phyloP scores from a whole-genome alignment of 139 green algal species.

The Closterium sp. region DNA sequence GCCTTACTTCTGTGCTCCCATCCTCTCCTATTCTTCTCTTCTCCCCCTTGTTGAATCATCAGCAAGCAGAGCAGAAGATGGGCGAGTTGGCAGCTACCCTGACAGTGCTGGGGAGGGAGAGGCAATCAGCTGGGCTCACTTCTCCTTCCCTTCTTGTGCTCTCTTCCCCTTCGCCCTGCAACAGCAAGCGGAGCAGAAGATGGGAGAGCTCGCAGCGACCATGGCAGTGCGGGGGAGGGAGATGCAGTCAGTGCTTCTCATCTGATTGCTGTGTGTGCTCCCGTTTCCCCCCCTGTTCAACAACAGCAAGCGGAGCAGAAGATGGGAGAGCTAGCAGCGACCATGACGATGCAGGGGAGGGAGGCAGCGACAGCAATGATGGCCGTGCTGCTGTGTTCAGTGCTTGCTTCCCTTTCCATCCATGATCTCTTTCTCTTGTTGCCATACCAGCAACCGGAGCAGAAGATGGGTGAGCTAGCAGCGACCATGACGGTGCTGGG shows the following conservation, averaged over 20 bases:
- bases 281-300: no score
- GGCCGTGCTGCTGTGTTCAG: no score
- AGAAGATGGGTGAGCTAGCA: conserved; percentile 39
- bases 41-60: no score
- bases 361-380: no score
- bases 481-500: conserved; percentile 21
- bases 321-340: conserved; percentile 26
- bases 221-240: conserved; percentile 47
- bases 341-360: conserved; percentile 38
- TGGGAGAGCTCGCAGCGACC: conserved; percentile 17
- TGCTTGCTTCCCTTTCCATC: no score
- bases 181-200: conserved; percentile 42
- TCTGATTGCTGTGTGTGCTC: no score
- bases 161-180: neutral
- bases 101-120: conserved; percentile 37
- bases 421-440: no score
- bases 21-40: no score
- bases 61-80: conserved; percentile 47
- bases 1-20: no score
- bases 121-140: no score
- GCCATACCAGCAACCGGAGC: conserved; percentile 24
- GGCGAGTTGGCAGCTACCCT: conserved; percentile 12
- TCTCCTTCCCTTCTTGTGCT: no score
- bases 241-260: neutral
- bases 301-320: conserved; percentile 40